Percentiles rank a stretch among this genome's conserved stretches.
These are phyloP conservation scores for Solanum virginianum DNA, from an alignment of 257 asterid species.

Conservation along the genomic window DNA sequence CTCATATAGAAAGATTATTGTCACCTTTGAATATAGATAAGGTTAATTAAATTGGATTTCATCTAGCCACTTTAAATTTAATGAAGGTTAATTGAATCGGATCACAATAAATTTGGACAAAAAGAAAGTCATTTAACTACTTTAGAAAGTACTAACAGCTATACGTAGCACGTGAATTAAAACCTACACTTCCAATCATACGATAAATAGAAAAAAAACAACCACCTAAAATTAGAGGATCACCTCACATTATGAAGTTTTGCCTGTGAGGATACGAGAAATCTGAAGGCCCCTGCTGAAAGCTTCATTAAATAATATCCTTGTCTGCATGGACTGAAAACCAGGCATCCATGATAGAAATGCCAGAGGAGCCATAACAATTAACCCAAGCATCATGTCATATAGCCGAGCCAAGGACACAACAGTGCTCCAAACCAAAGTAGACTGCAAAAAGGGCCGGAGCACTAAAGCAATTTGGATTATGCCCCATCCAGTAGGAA, in stretches of 20 bases:
- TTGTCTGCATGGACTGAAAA: slow-evolving; percentile 81
- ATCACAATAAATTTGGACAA: background rate
- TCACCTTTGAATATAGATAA: background rate
- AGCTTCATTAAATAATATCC: slow-evolving; percentile 80
- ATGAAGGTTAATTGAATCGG: background rate
- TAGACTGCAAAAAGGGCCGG: slow-evolving; percentile 71
- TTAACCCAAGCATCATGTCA: slow-evolving; percentile 72
- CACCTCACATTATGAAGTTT: slow-evolving; percentile 45
- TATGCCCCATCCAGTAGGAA: slow-evolving; percentile 97
- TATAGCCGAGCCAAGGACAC: slow-evolving; percentile 84
- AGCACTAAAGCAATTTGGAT: slow-evolving; percentile 85
- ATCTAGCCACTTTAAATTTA: background rate
- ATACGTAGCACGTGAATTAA: background rate
- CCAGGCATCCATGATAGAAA: slow-evolving; percentile 95
- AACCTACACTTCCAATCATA: background rate
- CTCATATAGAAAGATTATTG: background rate
- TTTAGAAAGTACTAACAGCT: background rate
- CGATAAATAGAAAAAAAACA: background rate
- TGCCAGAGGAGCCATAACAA: slow-evolving; percentile 85
- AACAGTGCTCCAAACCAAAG: slow-evolving; percentile 77
- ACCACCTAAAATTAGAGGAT: background rate
- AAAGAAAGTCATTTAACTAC: background rate
- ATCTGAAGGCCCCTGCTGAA: slow-evolving; percentile 95
- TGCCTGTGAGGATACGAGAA: slow-evolving; percentile 80
- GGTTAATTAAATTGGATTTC: background rate